Evolutionary conservation across 2,329 filamentous ascomycete genomes (phyloP), one percentile per base, ranked within the genome.

Genomic region (Fusarium coffeatum): DNA sequence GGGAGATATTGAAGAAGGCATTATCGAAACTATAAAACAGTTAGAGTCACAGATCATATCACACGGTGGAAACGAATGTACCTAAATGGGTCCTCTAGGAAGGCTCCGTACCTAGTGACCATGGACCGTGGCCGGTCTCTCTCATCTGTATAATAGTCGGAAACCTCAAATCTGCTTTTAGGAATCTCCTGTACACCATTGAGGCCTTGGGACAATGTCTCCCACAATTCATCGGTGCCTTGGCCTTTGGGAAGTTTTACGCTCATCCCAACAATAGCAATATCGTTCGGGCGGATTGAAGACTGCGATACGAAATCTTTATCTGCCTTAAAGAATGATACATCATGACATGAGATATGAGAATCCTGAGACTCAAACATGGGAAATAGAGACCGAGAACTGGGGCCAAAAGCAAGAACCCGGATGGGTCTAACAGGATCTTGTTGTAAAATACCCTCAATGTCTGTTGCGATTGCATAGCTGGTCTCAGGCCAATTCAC

Each of bases 1-100:
- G 55, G 8, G 55, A 58, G 8, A 58, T 58, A 15, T 58, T 51
- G 28, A 58, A 58, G 40, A 58, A 58, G 18, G 22, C 6, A 34
- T 51, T 58, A 9, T 58, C 55, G 11, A 58, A 58, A 18, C 45
- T 57, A 6, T 25, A 28, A 28, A 28, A 28, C 27, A 28, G 27
- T 28, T 28, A 28, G 27, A 28, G 27, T 28, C 27, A 28, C 27
- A 28, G 27, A 28, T 28, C 12, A 30, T 30, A 12, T 13, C 12
- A 13, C 28, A 30, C 0, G 12, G 12, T 30, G 23, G 12, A 18
- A 23, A 22, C 3, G 27, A 28, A 28, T 28, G 8, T 20, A 58
- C 55, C 46, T 37, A 9, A 51, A 58, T 22, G 55, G 55, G 15
- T 58, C 55, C 8, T 58, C 22, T 2, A 58, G 4, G 6, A 58